These are phyloP conservation scores for Leucocoprinus sp. DNA, from an alignment of 768 basidiomycete species.

Conservation along the genomic window DNA sequence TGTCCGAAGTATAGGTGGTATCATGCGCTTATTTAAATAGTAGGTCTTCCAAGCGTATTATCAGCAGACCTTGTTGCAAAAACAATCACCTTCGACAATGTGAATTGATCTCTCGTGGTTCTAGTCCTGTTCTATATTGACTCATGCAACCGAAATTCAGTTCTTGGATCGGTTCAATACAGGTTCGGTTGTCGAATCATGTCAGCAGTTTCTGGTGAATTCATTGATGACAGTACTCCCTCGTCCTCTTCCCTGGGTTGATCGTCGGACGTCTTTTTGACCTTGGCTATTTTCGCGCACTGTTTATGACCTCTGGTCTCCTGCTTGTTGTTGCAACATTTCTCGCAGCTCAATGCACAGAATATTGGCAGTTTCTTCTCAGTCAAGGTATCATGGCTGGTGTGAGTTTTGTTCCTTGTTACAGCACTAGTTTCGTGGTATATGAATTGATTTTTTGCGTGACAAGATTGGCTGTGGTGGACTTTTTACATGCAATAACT, in stretches of 20 bases:
- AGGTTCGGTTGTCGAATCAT: slow-evolving; percentile 28
- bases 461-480: slow-evolving; percentile 40
- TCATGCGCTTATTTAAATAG: not conserved
- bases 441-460: too few relatives aligned
- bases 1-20: not conserved
- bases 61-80: not conserved
- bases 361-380: slow-evolving; percentile 61
- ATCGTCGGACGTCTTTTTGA: slow-evolving; percentile 49
- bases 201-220: not conserved
- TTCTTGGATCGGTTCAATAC: slow-evolving; percentile 76
- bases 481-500: slow-evolving; percentile 53
- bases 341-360: slow-evolving; percentile 47
- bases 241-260: slow-evolving; percentile 55
- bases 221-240: slow-evolving; percentile 39
- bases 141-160: slow-evolving; percentile 32
- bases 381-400: slow-evolving; percentile 52
- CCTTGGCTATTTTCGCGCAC: slow-evolving; percentile 54
- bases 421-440: not conserved
- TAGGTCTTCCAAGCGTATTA: not conserved
- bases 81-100: not conserved
- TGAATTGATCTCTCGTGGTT: slow-evolving; percentile 22
- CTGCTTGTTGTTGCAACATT: slow-evolving; percentile 41
- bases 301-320: slow-evolving; percentile 20
- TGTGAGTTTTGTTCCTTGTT: slow-evolving; percentile 22
- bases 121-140: not conserved